Evolutionary conservation across 306 rosid species (phyloP).

Genomic region (Dryas alaskensis): DNA sequence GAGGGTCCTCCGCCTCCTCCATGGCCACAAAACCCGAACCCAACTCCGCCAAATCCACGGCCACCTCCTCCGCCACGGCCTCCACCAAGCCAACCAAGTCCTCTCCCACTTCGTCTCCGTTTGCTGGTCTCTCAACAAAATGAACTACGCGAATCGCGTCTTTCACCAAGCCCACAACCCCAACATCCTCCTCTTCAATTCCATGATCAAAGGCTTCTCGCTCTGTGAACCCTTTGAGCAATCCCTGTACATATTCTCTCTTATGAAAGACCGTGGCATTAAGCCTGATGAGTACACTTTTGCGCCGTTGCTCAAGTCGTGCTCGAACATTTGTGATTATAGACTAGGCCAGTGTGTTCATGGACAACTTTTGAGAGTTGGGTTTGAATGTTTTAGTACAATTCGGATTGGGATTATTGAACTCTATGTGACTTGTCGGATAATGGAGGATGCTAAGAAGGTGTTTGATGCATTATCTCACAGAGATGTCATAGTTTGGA

Average conservation of each 20-base stretch:
- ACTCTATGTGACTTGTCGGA: conserved; percentile 41
- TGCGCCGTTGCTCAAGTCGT: conserved; percentile 59
- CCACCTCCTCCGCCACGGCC: conserved; percentile 71
- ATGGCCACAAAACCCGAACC: conserved; percentile 47
- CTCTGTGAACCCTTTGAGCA: conserved; percentile 46
- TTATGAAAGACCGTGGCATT: conserved; percentile 43
- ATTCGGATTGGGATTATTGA: conserved; percentile 55
- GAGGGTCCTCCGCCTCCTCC: conserved; percentile 64
- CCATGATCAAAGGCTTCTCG: conserved; percentile 75
- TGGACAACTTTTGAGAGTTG: conserved; percentile 37
- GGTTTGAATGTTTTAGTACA: conserved; percentile 42
- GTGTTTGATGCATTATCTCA: conserved; percentile 62
- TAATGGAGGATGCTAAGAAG: conserved; percentile 50
- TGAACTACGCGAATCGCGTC: conserved; percentile 53
- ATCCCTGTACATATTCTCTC: conserved; percentile 45
- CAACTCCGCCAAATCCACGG: conserved; percentile 65
- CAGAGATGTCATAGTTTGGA: conserved; percentile 60
- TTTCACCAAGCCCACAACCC: conserved; percentile 51
- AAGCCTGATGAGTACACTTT: conserved; percentile 58
- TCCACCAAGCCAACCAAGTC: conserved; percentile 67
- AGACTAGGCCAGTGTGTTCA: conserved; percentile 52
- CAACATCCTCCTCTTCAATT: conserved; percentile 63
- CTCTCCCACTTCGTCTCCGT: conserved; percentile 74
- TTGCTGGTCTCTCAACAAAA: conserved; percentile 41
- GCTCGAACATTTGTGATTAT: conserved; percentile 43